These are phyloP conservation scores for Solanum arcanum DNA, from an alignment of 257 asterid species.

Conservation along the genomic window DNA sequence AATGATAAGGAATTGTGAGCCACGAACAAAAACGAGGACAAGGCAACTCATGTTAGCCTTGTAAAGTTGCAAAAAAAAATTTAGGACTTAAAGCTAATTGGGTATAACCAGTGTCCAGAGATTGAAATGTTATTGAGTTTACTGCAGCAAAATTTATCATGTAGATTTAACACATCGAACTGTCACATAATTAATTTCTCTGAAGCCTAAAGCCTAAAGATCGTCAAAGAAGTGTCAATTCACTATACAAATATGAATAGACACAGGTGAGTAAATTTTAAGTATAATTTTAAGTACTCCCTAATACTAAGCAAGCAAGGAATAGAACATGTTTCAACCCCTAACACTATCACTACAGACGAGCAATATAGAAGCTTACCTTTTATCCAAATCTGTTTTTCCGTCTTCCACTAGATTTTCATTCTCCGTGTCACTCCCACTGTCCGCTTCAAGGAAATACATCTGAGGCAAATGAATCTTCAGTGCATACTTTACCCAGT, in stretches of 20 bases:
- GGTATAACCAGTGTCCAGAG: not conserved
- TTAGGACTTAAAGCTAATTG: not conserved
- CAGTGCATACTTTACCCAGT: not conserved
- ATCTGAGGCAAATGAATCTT: conserved; percentile 26
- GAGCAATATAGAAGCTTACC: conserved; percentile 24
- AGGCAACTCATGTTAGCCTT: not conserved
- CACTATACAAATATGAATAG: not conserved
- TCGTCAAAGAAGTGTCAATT: not conserved
- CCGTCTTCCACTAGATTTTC: conserved; percentile 31
- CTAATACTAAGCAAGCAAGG: not conserved
- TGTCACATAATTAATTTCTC: not conserved
- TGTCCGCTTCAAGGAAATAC: conserved; percentile 78
- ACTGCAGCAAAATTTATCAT: not conserved
- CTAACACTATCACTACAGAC: not conserved
- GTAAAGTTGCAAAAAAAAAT: not conserved
- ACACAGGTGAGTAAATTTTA: not conserved
- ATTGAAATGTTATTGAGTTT: not conserved
- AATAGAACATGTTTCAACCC: not conserved
- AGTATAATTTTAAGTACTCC: not conserved
- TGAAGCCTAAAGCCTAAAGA: not conserved
- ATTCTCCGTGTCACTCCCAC: conserved; percentile 47
- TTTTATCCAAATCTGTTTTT: conserved; percentile 46
- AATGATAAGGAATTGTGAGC: not conserved
- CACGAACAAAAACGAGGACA: not conserved
- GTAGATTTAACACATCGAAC: not conserved